Evolutionary conservation across 768 basidiomycete genomes (phyloP).

Genomic region (Boletus insuetus): DNA sequence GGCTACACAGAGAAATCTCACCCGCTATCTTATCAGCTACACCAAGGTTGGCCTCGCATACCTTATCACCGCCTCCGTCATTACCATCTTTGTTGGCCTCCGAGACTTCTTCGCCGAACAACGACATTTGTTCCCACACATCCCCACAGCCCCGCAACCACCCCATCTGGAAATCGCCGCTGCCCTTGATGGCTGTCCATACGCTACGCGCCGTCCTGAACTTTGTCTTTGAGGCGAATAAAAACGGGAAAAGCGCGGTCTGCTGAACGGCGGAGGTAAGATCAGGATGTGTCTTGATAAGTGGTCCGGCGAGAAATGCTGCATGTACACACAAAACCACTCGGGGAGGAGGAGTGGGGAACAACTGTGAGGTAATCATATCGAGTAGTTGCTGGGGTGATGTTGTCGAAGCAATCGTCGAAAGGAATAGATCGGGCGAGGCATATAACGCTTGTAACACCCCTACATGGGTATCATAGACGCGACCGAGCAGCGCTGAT

Average conservation of each 20-base stretch:
- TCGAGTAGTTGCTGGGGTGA: constrained; percentile 26
- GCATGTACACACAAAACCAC: constrained; percentile 54
- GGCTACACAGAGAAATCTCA: constrained; percentile 25
- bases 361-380: constrained; percentile 23
- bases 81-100: constrained; percentile 32
- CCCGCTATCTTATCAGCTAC: constrained; percentile 66
- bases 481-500: constrained; percentile 64
- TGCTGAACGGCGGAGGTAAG: constrained; percentile 41
- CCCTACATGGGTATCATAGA: constrained; percentile 57
- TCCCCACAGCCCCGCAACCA: constrained; percentile 57
- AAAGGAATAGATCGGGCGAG: constrained; percentile 43
- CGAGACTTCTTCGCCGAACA: constrained; percentile 24
- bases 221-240: constrained; percentile 71
- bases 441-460: constrained; percentile 73
- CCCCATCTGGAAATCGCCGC: constrained; percentile 27
- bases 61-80: constrained; percentile 38
- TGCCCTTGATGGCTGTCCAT: constrained; percentile 65
- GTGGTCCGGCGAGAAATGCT: constrained; percentile 50
- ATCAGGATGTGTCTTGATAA: constrained; percentile 34
- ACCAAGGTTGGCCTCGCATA: constrained; percentile 51
- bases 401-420: constrained; percentile 23
- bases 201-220: constrained; percentile 62
- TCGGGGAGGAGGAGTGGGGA: constrained; percentile 46
- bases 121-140: constrained; percentile 34
- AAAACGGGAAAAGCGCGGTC: constrained; percentile 64